phyloP scores from a whole-genome alignment of 2,329 filamentous ascomycete species.

The Phoma sp. region DNA sequence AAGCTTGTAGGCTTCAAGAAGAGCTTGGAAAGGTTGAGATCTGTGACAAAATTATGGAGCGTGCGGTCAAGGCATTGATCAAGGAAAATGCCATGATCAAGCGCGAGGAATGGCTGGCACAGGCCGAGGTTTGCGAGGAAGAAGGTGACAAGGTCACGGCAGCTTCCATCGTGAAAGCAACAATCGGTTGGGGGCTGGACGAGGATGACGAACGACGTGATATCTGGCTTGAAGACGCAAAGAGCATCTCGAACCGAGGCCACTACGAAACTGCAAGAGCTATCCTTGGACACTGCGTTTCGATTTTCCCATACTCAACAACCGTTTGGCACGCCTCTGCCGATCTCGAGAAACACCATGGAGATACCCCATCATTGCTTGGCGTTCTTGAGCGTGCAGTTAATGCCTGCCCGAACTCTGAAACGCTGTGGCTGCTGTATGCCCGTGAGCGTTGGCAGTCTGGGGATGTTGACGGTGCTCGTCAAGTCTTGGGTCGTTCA shows the following conservation, averaged over 20 bases:
- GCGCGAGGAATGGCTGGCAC: conserved; percentile 93
- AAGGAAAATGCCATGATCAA: conserved; percentile 96
- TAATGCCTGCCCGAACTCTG: conserved; percentile 88
- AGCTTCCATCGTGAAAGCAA: conserved; percentile 87
- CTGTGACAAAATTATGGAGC: conserved; percentile 87
- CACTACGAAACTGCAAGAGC: conserved; percentile 90
- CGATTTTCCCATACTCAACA: conserved; percentile 86
- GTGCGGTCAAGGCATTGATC: conserved; percentile 84
- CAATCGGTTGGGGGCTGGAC: conserved; percentile 88
- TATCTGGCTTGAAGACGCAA: conserved; percentile 94
- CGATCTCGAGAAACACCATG: conserved; percentile 89
- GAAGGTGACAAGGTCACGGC: conserved; percentile 89
- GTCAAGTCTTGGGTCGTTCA: conserved; percentile 82
- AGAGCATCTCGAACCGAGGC: conserved; percentile 77
- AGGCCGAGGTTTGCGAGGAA: conserved; percentile 93
- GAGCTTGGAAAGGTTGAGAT: conserved; percentile 83
- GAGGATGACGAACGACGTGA: conserved; percentile 97
- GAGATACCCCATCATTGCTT: conserved; percentile 80
- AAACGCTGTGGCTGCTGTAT: conserved; percentile 93
- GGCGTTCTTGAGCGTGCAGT: conserved; percentile 90
- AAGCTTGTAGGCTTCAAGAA: conserved; percentile 84
- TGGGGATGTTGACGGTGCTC: conserved; percentile 84
- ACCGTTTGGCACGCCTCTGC: conserved; percentile 90
- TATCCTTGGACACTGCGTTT: conserved; percentile 89
- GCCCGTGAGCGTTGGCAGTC: conserved; percentile 93